A percentile compares a stretch with the other conserved stretches of the same genome.
phyloP scores from a whole-genome alignment of 2,329 filamentous ascomycete genomes.

The Myrmaecium sp. region DNA sequence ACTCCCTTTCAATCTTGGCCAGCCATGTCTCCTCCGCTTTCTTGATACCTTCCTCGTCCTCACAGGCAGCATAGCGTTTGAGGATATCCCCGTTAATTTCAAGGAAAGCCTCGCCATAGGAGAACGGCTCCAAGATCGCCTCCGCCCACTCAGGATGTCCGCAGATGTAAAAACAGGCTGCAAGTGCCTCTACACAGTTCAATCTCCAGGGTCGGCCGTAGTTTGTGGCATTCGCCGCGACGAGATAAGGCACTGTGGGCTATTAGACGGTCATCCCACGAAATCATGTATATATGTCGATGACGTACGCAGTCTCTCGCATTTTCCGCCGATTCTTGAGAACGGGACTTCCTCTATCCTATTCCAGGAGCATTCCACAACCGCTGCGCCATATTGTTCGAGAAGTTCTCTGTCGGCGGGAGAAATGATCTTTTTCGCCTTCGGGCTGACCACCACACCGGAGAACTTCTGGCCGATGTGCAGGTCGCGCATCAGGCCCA shows the following conservation, averaged over 20 bases:
- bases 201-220: constrained; percentile 90
- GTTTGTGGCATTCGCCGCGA: constrained; percentile 92
- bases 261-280: too few species aligned
- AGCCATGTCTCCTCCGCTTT: constrained; percentile 77
- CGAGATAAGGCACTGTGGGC: constrained; percentile 64
- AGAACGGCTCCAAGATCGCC: constrained; percentile 66
- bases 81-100: constrained; percentile 76
- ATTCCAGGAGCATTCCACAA: constrained; percentile 96
- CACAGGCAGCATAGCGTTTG: constrained; percentile 69
- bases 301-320: constrained; percentile 51
- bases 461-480: constrained; percentile 81
- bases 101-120: constrained; percentile 75
- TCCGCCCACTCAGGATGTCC: constrained; percentile 83
- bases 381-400: constrained; percentile 79
- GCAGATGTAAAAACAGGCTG: constrained; percentile 84
- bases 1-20: constrained; percentile 76
- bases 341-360: constrained; percentile 83
- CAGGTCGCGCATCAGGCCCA: constrained; percentile 85
- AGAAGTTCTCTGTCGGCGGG: constrained; percentile 68
- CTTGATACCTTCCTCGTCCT: constrained; percentile 68
- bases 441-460: constrained; percentile 79
- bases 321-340: constrained; percentile 79
- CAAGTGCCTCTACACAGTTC: constrained; percentile 91
- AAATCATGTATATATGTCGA: too few species aligned
- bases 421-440: constrained; percentile 72